Percentiles rank a stretch among this genome's conserved stretches.
Evolutionary conservation across 305 asterid species (phyloP).

Genomic region (Plantago rigida): DNA sequence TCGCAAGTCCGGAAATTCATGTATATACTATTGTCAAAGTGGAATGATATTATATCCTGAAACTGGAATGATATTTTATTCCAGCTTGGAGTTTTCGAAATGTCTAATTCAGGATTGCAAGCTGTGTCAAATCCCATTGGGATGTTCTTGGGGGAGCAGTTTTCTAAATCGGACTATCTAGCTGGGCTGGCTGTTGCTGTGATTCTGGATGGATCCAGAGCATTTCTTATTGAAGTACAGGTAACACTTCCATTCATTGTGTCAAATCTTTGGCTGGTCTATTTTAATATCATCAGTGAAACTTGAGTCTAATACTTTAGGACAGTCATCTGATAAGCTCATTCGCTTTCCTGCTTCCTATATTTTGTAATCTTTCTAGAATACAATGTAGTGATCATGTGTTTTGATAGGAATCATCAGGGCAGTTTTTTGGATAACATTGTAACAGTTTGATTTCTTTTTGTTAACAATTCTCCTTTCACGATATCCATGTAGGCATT

Average conservation of each 20-base stretch:
- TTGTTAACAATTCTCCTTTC: background rate
- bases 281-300: too few species aligned
- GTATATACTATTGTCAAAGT: background rate
- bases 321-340: background rate
- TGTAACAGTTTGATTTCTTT: too few species aligned
- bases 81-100: constrained; percentile 92
- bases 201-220: constrained; percentile 79
- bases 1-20: background rate
- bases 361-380: background rate
- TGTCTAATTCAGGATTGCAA: constrained; percentile 66
- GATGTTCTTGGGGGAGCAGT: constrained; percentile 74
- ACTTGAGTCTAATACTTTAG: too few species aligned
- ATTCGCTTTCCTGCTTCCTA: background rate
- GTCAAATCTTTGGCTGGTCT: background rate
- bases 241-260: constrained; percentile 26
- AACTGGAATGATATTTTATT: constrained; percentile 23
- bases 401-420: too few species aligned
- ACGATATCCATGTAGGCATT: constrained; percentile 50
- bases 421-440: too few species aligned
- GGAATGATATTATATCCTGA: constrained; percentile 13
- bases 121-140: constrained; percentile 79
- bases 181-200: constrained; percentile 90
- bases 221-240: constrained; percentile 84
- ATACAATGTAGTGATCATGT: background rate
- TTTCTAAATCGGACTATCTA: constrained; percentile 64